These are phyloP conservation scores for Saccharum spontaneum DNA, from an alignment of 176 grass and related monocot genomes.

Conservation along the genomic window DNA sequence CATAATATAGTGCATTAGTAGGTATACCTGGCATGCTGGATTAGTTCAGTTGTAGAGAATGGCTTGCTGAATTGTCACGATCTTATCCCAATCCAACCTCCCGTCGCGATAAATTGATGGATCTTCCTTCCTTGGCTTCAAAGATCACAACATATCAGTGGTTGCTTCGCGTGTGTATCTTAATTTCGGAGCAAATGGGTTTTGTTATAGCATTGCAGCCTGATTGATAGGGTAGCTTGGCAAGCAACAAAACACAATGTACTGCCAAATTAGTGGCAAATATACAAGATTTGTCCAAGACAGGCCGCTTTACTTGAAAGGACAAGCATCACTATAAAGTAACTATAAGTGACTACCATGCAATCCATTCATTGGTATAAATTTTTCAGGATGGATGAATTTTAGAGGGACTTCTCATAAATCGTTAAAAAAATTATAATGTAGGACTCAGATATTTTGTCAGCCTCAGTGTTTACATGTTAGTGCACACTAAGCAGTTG, in stretches of 20 bases:
- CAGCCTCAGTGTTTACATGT: too few species aligned
- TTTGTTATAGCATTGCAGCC: constrained; percentile 11
- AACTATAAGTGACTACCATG: background rate
- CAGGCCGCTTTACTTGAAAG: background rate
- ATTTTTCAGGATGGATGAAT: background rate
- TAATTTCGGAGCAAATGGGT: background rate
- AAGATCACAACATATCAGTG: constrained; percentile 5
- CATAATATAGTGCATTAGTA: background rate
- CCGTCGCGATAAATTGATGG: background rate
- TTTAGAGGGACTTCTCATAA: background rate
- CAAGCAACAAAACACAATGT: constrained; percentile 6
- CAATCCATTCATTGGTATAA: background rate
- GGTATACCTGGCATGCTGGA: background rate
- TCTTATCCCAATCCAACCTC: constrained; percentile 16
- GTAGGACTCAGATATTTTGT: too few species aligned
- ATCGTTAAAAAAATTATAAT: too few species aligned
- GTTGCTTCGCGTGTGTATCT: constrained; percentile 43
- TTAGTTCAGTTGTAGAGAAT: background rate
- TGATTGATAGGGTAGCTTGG: constrained; percentile 18
- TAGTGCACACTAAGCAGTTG: too few species aligned
- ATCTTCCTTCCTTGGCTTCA: constrained; percentile 31
- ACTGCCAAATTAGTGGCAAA: background rate
- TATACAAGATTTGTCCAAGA: too few species aligned
- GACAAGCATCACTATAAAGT: background rate
- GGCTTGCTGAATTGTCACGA: background rate